Evolutionary conservation across 805 yeast genomes (phyloP).

Genomic region (Metahyphopichia silvanorum): DNA sequence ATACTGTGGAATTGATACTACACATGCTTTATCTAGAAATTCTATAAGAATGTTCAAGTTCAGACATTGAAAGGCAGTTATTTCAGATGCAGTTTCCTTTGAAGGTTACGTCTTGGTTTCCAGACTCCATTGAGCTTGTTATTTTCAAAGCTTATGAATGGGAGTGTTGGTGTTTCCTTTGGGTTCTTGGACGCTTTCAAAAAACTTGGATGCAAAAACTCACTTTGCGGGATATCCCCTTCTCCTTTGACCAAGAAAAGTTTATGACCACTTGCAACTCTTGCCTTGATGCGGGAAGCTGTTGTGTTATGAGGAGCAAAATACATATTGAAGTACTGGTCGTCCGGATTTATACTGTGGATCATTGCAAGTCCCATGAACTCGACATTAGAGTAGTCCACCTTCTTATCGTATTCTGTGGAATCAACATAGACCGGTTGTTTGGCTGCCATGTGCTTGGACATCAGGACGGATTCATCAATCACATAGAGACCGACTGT

Average conservation of each 20-base stretch:
- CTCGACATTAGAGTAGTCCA: conserved; percentile 7
- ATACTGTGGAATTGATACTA: too few relatives aligned
- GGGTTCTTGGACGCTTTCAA: background rate
- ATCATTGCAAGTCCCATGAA: conserved; percentile 58
- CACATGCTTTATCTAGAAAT: too few relatives aligned
- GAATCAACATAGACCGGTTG: conserved; percentile 18
- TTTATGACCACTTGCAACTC: conserved; percentile 19
- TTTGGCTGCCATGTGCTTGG: conserved; percentile 2
- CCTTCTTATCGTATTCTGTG: conserved; percentile 8
- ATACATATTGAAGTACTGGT: conserved; percentile 49
- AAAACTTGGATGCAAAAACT: conserved; percentile 41
- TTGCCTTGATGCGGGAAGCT: conserved; percentile 4
- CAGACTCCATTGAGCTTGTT: conserved; percentile 51
- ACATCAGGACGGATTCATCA: conserved; percentile 17
- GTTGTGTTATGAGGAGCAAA: conserved; percentile 37
- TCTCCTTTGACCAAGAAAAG: conserved; percentile 57
- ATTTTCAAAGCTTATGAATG: conserved; percentile 44
- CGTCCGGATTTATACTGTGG: conserved; percentile 55
- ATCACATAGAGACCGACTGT: conserved; percentile 38
- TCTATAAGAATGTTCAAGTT: too few relatives aligned
- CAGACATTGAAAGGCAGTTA: too few relatives aligned
- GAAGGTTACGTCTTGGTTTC: conserved; percentile 55
- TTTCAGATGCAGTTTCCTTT: too few relatives aligned
- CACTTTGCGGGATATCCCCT: conserved; percentile 63
- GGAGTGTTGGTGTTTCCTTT: conserved; percentile 17